Percentiles rank a stretch among this genome's conserved stretches.
These are phyloP conservation scores for Neopestalotiopsis clavispora DNA, from an alignment of 2,329 filamentous ascomycete species.

Conservation along the genomic window DNA sequence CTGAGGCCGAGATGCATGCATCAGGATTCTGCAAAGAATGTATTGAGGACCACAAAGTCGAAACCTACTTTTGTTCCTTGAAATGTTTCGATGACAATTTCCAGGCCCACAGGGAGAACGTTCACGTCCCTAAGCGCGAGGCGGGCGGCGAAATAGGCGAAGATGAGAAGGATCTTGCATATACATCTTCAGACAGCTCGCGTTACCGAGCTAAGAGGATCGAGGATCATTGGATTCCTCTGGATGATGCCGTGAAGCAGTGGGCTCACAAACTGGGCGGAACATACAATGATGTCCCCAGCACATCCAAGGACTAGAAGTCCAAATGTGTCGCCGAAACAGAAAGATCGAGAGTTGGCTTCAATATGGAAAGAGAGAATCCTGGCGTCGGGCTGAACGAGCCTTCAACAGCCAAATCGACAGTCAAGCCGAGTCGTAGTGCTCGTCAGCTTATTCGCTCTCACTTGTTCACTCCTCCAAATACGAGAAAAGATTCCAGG, in stretches of 20 bases:
- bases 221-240: constrained; percentile 32
- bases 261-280: constrained; percentile 52
- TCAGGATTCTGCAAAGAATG: constrained; percentile 48
- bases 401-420: background rate
- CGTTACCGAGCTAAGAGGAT: constrained; percentile 32
- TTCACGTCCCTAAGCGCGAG: constrained; percentile 36
- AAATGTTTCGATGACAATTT: constrained; percentile 49
- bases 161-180: constrained; percentile 32
- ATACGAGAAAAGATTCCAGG: too few species aligned
- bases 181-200: constrained; percentile 27
- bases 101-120: constrained; percentile 41
- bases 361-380: too few species aligned
- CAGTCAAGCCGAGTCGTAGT: too few species aligned
- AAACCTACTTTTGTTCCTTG: constrained; percentile 47
- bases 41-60: constrained; percentile 38
- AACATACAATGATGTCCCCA: background rate
- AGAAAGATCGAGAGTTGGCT: background rate
- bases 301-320: background rate
- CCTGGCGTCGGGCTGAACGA: background rate
- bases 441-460: too few species aligned
- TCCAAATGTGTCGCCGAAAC: background rate
- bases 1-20: constrained; percentile 24
- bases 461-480: too few species aligned
- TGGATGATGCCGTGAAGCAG: constrained; percentile 44
- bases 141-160: constrained; percentile 29